These are phyloP conservation scores for Boletus speciosus DNA, from an alignment of 768 basidiomycete species.

Conservation along the genomic window DNA sequence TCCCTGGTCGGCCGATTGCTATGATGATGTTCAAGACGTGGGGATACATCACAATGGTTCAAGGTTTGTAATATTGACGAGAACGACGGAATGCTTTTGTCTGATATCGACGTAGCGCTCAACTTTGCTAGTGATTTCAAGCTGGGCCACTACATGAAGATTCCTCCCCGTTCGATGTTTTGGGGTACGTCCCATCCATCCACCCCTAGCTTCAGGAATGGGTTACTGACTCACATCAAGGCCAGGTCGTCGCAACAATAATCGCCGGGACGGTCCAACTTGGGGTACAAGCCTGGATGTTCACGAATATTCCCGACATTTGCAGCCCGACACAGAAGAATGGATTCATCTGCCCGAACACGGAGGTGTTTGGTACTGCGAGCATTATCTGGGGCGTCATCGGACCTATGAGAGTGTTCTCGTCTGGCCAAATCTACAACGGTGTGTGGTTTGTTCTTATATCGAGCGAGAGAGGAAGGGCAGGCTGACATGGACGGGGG, in stretches of 20 bases:
- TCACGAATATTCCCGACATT: conserved; percentile 38
- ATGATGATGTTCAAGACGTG: conserved; percentile 82
- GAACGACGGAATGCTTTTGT: background rate
- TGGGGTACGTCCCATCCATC: conserved; percentile 34
- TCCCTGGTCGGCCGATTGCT: conserved; percentile 65
- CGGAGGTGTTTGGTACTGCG: conserved; percentile 75
- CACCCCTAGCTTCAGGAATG: background rate
- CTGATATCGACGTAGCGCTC: conserved; percentile 38
- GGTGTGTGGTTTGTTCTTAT: conserved; percentile 22
- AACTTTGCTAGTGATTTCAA: conserved; percentile 71
- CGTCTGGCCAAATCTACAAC: conserved; percentile 57
- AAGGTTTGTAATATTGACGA: conserved; percentile 21
- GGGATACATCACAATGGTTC: conserved; percentile 64
- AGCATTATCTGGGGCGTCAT: conserved; percentile 82
- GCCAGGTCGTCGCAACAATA: conserved; percentile 59
- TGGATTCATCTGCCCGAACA: conserved; percentile 67
- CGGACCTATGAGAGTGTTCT: conserved; percentile 71
- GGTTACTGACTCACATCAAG: conserved; percentile 1
- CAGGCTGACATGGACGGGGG: background rate
- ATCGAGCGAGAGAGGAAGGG: background rate
- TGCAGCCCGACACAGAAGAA: conserved; percentile 32
- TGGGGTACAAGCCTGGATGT: conserved; percentile 63
- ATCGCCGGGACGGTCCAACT: conserved; percentile 67
- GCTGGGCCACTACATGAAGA: conserved; percentile 72
- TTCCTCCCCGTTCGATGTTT: conserved; percentile 66